These are phyloP conservation scores for Vitis cinerea DNA, from an alignment of 164 flowering plant species.

Conservation along the genomic window DNA sequence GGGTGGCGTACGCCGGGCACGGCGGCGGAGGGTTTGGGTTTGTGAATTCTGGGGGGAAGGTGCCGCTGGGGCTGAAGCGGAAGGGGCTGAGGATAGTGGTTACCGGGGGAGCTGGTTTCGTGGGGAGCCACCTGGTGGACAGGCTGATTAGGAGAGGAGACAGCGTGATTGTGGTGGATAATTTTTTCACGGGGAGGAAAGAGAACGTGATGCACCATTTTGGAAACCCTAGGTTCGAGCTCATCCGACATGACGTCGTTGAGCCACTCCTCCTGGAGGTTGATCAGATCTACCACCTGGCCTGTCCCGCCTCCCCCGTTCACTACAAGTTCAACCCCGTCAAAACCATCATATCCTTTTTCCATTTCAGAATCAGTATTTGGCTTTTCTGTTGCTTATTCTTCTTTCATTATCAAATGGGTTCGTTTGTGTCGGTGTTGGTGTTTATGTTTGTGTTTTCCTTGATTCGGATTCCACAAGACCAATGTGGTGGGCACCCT, in stretches of 20 bases:
- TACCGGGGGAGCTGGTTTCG: constrained; percentile 95
- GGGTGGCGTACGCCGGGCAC: not conserved
- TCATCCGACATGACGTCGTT: constrained; percentile 89
- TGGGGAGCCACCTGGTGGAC: constrained; percentile 88
- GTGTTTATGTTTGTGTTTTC: constrained; percentile 10
- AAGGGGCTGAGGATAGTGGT: constrained; percentile 80
- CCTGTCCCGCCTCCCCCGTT: constrained; percentile 92
- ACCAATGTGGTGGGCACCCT: constrained; percentile 97
- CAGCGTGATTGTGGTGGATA: constrained; percentile 89
- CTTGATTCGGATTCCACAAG: constrained; percentile 58
- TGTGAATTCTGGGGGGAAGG: constrained; percentile 47
- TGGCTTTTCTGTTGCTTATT: not conserved
- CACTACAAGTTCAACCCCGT: constrained; percentile 96
- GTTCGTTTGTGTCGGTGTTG: not conserved
- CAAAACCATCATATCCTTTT: constrained; percentile 92
- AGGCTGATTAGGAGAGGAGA: constrained; percentile 79
- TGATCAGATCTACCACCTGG: constrained; percentile 93
- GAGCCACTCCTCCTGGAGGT: constrained; percentile 84
- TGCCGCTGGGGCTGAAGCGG: constrained; percentile 76
- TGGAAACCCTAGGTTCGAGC: constrained; percentile 83
- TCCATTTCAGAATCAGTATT: not conserved
- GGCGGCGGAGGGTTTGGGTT: constrained; percentile 13
- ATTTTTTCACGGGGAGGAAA: constrained; percentile 89
- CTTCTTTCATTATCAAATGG: not conserved
- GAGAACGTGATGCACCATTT: constrained; percentile 90